Percentiles rank a stretch among this genome's conserved stretches.
phyloP scores from a whole-genome alignment of 345 rosid species.

The Punica granatum region DNA sequence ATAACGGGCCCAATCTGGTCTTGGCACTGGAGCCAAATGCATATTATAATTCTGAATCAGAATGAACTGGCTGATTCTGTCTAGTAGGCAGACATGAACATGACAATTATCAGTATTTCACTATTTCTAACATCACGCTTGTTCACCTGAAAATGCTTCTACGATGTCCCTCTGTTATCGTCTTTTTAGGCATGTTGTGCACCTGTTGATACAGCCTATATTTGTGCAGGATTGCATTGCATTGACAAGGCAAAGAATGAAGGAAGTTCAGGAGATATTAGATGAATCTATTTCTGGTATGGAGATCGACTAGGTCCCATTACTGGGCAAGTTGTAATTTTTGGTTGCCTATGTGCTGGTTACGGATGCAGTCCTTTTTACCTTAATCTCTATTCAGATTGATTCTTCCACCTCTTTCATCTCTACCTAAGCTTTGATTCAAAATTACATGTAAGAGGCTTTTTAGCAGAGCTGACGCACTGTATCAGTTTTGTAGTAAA shows the following conservation, averaged over 20 bases:
- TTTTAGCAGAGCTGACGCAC: not conserved
- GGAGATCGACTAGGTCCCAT: conserved; percentile 34
- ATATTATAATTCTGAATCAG: not conserved
- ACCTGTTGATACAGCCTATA: not conserved
- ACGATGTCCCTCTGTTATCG: not conserved
- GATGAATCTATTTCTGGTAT: conserved; percentile 50
- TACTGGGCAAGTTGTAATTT: not conserved
- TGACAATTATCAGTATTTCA: not conserved
- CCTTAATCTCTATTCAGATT: not conserved
- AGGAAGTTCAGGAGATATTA: conserved; percentile 40
- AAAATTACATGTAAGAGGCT: not conserved
- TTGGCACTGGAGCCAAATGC: not conserved
- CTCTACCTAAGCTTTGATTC: not conserved
- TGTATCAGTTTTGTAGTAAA: not conserved
- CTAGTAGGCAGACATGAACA: not conserved
- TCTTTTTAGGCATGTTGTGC: not conserved
- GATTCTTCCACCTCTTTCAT: not conserved
- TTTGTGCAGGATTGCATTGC: conserved; percentile 56
- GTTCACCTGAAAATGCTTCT: not conserved
- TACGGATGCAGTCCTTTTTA: not conserved
- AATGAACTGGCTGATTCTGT: not conserved
- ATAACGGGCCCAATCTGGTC: not conserved
- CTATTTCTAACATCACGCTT: not conserved
- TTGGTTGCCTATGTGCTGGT: not conserved
- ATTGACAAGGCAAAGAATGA: conserved; percentile 50